Evolutionary conservation across 1,284 basidiomycete species (phyloP).

Genomic region (Ceratobasidium sp.): DNA sequence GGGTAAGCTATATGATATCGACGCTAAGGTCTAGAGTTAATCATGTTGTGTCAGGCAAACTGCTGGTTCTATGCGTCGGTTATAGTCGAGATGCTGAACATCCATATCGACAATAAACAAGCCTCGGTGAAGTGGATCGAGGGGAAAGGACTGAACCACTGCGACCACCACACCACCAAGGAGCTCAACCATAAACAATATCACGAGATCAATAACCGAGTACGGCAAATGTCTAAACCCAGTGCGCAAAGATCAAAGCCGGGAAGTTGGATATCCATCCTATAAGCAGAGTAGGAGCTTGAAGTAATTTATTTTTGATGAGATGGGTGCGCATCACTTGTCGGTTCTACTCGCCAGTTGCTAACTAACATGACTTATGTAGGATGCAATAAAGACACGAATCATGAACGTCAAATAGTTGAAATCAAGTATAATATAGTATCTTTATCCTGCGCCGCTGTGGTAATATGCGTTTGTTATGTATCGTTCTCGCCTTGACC

Average conservation of each 20-base stretch:
- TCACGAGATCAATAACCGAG: background rate
- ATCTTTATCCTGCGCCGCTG: background rate
- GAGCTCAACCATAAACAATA: constrained; percentile 30
- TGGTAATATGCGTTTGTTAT: background rate
- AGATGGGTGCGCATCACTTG: background rate
- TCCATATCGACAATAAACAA: background rate
- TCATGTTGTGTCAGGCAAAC: background rate
- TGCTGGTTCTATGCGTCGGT: constrained; percentile 42
- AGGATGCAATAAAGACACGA: background rate
- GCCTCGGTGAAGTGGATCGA: constrained; percentile 14
- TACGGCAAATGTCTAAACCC: background rate
- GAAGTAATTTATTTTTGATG: background rate
- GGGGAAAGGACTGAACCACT: background rate
- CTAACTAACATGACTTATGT: background rate
- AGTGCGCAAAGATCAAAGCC: background rate
- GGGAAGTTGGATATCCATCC: background rate
- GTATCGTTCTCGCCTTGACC: background rate
- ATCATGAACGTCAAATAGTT: background rate
- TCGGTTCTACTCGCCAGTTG: background rate
- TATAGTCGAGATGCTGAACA: constrained; percentile 34
- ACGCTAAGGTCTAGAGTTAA: background rate
- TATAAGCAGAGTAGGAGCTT: background rate
- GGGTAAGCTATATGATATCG: background rate
- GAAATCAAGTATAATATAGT: too few relatives aligned
- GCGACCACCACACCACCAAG: constrained; percentile 31